Evolutionary conservation across 164 flowering plant species (phyloP), one percentile per base, ranked within the genome.

Genomic region (Berberis thunbergii): DNA sequence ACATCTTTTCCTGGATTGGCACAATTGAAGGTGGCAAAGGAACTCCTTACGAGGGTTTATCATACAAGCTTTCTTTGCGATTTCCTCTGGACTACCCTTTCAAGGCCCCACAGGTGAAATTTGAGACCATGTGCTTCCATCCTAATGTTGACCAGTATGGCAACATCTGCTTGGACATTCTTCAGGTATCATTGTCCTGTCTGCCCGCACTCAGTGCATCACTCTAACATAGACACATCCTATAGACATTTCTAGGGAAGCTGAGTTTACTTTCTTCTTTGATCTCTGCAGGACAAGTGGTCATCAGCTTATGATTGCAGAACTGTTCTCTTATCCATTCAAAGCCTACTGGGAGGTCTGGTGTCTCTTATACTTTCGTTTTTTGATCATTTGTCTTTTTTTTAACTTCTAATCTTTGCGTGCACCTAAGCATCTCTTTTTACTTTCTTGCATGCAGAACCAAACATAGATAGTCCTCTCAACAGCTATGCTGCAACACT

Each of bases 241-340:
- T 26, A 26, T 26, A 26, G 26, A 26, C 26, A 26, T 26, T 26
- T 26, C 26, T 26, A 26, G 26, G 0, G 60, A 1, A 42, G 54
- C 39, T 65, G 60, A 66, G 49, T 26, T 7, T 43, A 46, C 64
- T 3, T 13, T n/a, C 12, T 12, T 26, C n/a, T 54, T 45, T 1
- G 64, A 42, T 43, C 60, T 43, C 48, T 49, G 26, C 43, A 84
- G 93, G 93, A 87, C 73, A 84, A 87, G 74, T 87, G 93, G 89
- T 83, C 93, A 39, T 84, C 93, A 45, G 89, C 89, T 45, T 84
- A 87, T 75, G 93, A 86, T 73, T 80, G 83, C 74, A 76, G 86
- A 75, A 84, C 89, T 46, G 78, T 84, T 68, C 93, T 86, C 73
- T 65, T 86, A 66, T 86, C 89, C 61, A 83, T 84, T 56, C 93